These are phyloP conservation scores for Suillus subalutaceus DNA, from an alignment of 768 basidiomycete species.

Conservation along the genomic window DNA sequence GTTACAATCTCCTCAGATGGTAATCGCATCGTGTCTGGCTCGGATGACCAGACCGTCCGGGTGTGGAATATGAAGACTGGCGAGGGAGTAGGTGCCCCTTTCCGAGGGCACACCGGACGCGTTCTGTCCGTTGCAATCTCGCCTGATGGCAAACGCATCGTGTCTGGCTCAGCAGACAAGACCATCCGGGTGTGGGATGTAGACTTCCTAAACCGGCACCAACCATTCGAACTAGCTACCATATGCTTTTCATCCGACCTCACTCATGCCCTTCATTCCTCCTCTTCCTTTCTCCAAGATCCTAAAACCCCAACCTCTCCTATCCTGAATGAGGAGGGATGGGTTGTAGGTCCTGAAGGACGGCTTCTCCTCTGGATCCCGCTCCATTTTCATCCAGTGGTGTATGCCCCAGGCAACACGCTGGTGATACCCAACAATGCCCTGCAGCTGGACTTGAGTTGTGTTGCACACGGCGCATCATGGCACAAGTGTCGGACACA, in stretches of 20 bases:
- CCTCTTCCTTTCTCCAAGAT: not conserved
- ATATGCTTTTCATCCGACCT: not conserved
- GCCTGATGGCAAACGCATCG: not conserved
- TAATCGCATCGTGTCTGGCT: constrained; percentile 1
- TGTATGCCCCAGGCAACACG: not conserved
- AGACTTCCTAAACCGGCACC: not conserved
- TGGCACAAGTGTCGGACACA: not conserved
- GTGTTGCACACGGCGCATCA: not conserved
- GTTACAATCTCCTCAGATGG: not conserved
- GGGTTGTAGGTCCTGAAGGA: not conserved
- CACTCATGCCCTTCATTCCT: not conserved
- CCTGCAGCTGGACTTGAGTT: not conserved
- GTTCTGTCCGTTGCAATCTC: constrained; percentile 19
- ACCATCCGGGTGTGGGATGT: constrained; percentile 7
- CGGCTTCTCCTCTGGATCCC: not conserved
- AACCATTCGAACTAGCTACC: too few relatives aligned
- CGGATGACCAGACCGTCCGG: not conserved
- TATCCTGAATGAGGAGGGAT: not conserved
- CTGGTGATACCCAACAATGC: not conserved
- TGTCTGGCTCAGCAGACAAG: not conserved
- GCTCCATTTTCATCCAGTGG: rapidly evolving
- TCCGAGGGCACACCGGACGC: constrained; percentile 4
- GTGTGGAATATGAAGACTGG: constrained; percentile 5
- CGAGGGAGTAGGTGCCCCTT: not conserved
- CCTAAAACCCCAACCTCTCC: not conserved